These are phyloP conservation scores for Wickerhamiella galacta DNA, from an alignment of 805 yeast species.

Conservation along the genomic window DNA sequence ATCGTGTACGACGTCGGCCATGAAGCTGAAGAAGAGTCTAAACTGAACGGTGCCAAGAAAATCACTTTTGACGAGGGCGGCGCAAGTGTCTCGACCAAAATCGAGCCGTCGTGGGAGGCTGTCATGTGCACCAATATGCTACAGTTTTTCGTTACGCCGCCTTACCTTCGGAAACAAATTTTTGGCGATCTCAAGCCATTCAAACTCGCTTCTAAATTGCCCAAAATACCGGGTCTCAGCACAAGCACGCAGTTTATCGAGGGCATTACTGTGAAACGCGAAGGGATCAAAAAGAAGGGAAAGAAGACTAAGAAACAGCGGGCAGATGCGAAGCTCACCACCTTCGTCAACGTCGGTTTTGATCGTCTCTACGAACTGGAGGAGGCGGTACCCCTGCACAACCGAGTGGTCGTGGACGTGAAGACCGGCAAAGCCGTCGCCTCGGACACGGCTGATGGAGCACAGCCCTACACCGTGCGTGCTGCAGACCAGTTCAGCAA, in stretches of 20 bases:
- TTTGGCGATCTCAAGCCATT: slow-evolving; percentile 34
- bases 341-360: slow-evolving; percentile 62
- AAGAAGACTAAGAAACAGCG: slow-evolving; percentile 34
- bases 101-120: slow-evolving; percentile 14
- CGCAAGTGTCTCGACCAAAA: slow-evolving; percentile 8
- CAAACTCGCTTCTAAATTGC: slow-evolving; percentile 49
- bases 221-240: slow-evolving; percentile 56
- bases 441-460: slow-evolving; percentile 40
- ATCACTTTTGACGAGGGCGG: slow-evolving; percentile 13
- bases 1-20: slow-evolving; percentile 42
- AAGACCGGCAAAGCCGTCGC: slow-evolving; percentile 46
- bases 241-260: slow-evolving; percentile 26
- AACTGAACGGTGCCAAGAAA: slow-evolving; percentile 20
- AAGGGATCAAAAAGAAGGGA: slow-evolving; percentile 27
- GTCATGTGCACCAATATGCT: slow-evolving; percentile 36
- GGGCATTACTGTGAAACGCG: slow-evolving; percentile 49
- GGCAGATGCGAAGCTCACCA: slow-evolving; percentile 39
- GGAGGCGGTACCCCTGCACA: slow-evolving; percentile 52
- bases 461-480: slow-evolving; percentile 59
- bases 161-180: slow-evolving; percentile 50
- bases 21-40: slow-evolving; percentile 14
- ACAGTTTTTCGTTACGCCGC: slow-evolving; percentile 74
- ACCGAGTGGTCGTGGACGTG: slow-evolving; percentile 65
- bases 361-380: slow-evolving; percentile 39
- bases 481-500: slow-evolving; percentile 42